Base-by-base conservation (phyloP, 2,329 filamentous ascomycete genomes). In the Graphilbum fragrans region DNA sequence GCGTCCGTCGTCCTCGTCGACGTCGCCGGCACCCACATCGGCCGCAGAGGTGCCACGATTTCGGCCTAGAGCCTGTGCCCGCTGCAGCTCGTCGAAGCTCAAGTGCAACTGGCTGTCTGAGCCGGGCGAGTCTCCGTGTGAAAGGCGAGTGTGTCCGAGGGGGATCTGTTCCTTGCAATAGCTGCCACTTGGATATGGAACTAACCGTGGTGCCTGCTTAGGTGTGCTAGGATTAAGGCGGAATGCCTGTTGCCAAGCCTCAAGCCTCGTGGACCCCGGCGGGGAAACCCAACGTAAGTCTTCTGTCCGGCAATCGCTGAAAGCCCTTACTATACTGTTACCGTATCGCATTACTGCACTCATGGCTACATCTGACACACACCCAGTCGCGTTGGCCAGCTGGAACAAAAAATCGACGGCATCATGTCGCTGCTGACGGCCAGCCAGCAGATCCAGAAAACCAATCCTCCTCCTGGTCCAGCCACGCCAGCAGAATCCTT, bases 391-490 rank as follows among this genome's bases (percentile, higher is more conserved):
- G 60, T 64, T 2, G 58, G 56, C 6, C 59, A 61, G 41, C 34
- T 63, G 3, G 61, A 64, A 40, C 54, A 58, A 39, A 63, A 62
- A 43, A 56, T 63, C 25, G 60, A 64, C 17, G 58, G 58, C 37
- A 55, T 64, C 38, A 58, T 63, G 41, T 60, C 57, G 14, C 53
- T 63, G 9, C 50, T 63, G 16, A 56, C 57, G 2, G 54, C 54
- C 10, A 57, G 49, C 38, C 54, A 60, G 22, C 53, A 54, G 19
- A 45, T 52, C 10, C 49, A 50, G 19, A 25, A 33, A 14, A 34
- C 33, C 9, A 20, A n/a, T 32, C 19, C 31, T 17, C 33, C 36
- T 17, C 17, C 42, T 20, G 17, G 16, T 58, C 11, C 34, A 7
- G 21, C n/a, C 12, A 11, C 27, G 3, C 5, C 37, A 5, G 29